These are phyloP conservation scores for Bretschneidera sinensis DNA, from an alignment of 345 rosid species.

Conservation along the genomic window DNA sequence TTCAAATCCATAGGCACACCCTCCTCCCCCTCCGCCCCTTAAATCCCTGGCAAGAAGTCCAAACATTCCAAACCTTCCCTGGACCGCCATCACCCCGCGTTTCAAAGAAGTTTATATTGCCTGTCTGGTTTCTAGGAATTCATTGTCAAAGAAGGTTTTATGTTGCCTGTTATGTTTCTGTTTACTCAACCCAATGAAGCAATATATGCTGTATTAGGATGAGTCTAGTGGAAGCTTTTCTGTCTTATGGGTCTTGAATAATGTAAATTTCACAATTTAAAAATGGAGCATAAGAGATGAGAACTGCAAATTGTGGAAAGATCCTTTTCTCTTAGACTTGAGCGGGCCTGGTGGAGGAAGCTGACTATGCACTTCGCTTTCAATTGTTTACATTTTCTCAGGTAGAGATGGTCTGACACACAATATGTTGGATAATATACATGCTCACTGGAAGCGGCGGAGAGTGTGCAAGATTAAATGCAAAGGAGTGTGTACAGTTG, in stretches of 20 bases:
- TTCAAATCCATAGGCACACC: conserved; percentile 72
- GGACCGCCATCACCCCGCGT: conserved; percentile 39
- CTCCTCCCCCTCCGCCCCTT: conserved; percentile 65
- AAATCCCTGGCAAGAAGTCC: conserved; percentile 75
- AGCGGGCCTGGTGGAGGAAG: not conserved
- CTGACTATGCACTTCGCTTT: conserved; percentile 1
- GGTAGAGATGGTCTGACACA: conserved; percentile 98
- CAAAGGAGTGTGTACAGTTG: conserved; percentile 92
- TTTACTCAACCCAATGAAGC: too few species aligned
- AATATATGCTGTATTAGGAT: too few species aligned
- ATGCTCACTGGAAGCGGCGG: conserved; percentile 79
- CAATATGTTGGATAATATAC: conserved; percentile 91
- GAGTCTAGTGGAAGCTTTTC: too few species aligned
- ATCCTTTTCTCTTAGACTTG: too few species aligned
- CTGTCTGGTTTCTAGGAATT: too few species aligned
- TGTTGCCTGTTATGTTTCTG: too few species aligned
- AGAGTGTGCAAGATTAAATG: conserved; percentile 93
- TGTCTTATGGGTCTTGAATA: too few species aligned
- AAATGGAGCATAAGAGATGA: too few species aligned
- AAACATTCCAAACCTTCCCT: conserved; percentile 79
- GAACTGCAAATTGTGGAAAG: too few species aligned
- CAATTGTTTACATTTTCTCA: conserved; percentile 24
- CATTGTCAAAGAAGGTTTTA: too few species aligned
- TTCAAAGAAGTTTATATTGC: too few species aligned
- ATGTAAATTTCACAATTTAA: too few species aligned